Base-by-base conservation (phyloP, 176 grass and related monocot species). In the Oropetium thomaeum region DNA sequence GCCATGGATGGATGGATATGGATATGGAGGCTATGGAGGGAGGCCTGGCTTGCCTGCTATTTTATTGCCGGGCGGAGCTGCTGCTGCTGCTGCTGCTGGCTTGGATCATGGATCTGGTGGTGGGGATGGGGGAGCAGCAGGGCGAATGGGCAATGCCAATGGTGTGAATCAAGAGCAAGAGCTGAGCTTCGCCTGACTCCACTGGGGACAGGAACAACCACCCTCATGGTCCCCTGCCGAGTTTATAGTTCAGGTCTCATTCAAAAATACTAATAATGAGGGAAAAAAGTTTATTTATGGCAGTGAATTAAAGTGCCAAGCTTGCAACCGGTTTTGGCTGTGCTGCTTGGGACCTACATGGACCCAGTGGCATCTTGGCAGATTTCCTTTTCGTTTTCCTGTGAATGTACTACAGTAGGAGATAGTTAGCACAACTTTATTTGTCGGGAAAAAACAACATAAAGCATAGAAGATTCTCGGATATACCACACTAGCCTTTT, bases 1-100 rank as follows among this genome's bases (percentile, higher is more conserved):
- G 88, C 88, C 92, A 95, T 53, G 51, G 55, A 58, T 13, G 25
- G 53, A 57, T 57, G 10, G 6, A 19, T 43, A 43, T 43, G 41
- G 39, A 41, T 9, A 41, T 41, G 39, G 41, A 13, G 10, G 14
- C n/a, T 49, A 49, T 52, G 52, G 22, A 16, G 15, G 57, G 5
- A 59, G 27, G 27, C 9, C n/a, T n/a, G n/a, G 45, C 16, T 0
- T 1, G 55, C 26, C 55, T 13, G 27, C 26, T 59, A 59, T 59
- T 59, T 59, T 59, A 59, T 59, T 31, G 57, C 13, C 57, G 13
- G 57, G 5, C 57, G 13, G 13, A 30, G 27, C 57, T 58, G 54
- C 23, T 27, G 0, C 45, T 49, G 52, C 54, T 59, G n/a, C n/a
- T n/a, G n/a, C 57, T 8, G 22, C 52, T 9, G n/a, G 25, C n/a